A percentile compares a stretch with the other conserved stretches of the same genome.
These are phyloP conservation scores for Colletotrichum zoysiae DNA, from an alignment of 2,329 filamentous ascomycete genomes.

Conservation along the genomic window DNA sequence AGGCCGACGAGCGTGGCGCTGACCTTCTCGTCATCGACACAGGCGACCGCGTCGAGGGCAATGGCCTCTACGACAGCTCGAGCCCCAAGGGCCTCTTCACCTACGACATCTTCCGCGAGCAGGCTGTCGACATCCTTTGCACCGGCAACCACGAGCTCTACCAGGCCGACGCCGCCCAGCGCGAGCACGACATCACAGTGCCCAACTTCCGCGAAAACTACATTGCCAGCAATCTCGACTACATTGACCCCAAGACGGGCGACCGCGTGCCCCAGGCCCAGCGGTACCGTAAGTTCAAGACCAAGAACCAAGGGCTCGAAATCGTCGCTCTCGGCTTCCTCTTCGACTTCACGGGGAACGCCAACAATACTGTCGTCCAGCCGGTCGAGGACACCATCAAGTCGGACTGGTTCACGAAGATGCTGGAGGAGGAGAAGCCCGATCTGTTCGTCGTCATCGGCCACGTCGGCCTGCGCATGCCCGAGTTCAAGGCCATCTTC, in stretches of 20 bases:
- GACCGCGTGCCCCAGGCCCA: conserved; percentile 81
- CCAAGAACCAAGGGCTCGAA: conserved; percentile 86
- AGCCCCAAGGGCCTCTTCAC: conserved; percentile 89
- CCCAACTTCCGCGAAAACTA: conserved; percentile 86
- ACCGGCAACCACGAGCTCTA: conserved; percentile 98
- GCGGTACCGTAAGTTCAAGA: conserved; percentile 89
- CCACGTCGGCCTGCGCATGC: conserved; percentile 85
- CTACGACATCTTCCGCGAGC: conserved; percentile 86
- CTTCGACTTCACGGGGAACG: conserved; percentile 92
- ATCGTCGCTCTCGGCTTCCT: conserved; percentile 94
- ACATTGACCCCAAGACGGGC: conserved; percentile 79
- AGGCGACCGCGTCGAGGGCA: conserved; percentile 92
- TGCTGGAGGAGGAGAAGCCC: conserved; percentile 85
- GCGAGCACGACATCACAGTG: conserved; percentile 84
- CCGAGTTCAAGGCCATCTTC: conserved; percentile 83
- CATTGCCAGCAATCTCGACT: conserved; percentile 93
- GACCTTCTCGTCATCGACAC: conserved; percentile 97
- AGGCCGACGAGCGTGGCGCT: conserved; percentile 80
- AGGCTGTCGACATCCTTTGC: conserved; percentile 85
- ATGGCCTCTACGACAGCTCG: conserved; percentile 93
- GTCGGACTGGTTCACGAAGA: conserved; percentile 89
- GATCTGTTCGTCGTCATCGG: conserved; percentile 90
- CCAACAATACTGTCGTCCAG: conserved; percentile 89
- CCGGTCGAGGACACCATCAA: conserved; percentile 83
- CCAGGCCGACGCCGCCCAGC: conserved; percentile 79